Base-by-base conservation (phyloP, 176 grass and related monocot species). In the Ensete ventricosum region DNA sequence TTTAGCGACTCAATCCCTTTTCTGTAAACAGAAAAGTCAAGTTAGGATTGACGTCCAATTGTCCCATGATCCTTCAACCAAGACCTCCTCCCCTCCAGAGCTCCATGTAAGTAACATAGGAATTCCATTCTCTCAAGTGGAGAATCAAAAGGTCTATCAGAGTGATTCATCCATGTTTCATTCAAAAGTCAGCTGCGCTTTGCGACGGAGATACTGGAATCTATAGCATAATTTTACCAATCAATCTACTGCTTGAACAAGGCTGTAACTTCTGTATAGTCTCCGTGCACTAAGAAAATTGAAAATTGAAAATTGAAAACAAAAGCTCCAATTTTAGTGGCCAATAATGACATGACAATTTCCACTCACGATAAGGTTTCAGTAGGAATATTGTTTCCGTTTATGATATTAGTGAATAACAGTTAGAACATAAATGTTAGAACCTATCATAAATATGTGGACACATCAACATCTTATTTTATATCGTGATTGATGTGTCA, bases 21-120 rank as follows among this genome's bases (percentile, higher is more conserved):
- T 10, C 5, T 4, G 27, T 58, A 34, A 49, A 49, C 14, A 72
- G 22, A 23, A 23, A 23, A 23, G 22, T 23, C 22, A 23, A 23
- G 22, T 23, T 11, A 17, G 55, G 12, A 60, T 60, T 23, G 22
- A 23, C 55, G 86, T 87, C 90, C 90, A 93, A 80, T 91, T 91
- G 81, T 98, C 90, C 94, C 94, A 98, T 24, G 94, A 98, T 60
- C 94, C 94, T 89, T 98, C 86, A 29, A 98, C 82, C 69, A 80
- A 73, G 23, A 98, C 86, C 20, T 79, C 84, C 14, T 87, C 89
- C 76, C 94, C 94, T 75, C 86, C 94, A 75, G 82, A 80, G 73
- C 62, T 91, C 94, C 94, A 98, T 69, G 80, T 91, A 75, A 98
- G 80, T 53, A 98, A 77, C 53, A 82, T 89, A 25, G 94, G 90